Base-by-base conservation (phyloP, 768 basidiomycete species). In the Thelephora ganbajun region DNA sequence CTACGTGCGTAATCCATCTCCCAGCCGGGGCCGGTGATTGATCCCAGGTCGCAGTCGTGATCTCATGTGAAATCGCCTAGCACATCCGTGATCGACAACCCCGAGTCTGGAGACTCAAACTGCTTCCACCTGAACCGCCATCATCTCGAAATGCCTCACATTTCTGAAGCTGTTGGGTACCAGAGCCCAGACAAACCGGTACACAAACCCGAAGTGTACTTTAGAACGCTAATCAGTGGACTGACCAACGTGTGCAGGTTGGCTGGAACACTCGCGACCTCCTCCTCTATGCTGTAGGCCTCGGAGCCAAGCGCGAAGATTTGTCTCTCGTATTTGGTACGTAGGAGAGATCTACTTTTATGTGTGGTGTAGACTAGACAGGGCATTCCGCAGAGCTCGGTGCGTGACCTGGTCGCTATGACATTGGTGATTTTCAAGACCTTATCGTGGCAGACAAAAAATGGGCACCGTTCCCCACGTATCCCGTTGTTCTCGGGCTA, bases 251-350 rank as follows among this genome's bases (percentile, higher is more conserved):
- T n/a, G n/a, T n/a, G 26, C 42, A 89, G 85, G 88, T 87, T 20
- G 63, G 74, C 1, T 92, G 89, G 89, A 88, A 84, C 59, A 79
- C 80, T 63, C 76, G 87, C 45, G 89, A 92, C 63, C 65, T 90
- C 14, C 65, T 92, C 50, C 73, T 77, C 1, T 92, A 90, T 53
- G 83, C 85, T 11, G 67, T 79, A 20, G 86, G 85, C 12, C 80
- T 92, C 34, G 90, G 89, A 12, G 86, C 86, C 13, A 88, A 86
- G 63, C 69, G 69, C 35, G 71, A 83, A 44, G 87, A 91, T 47
- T 72, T 76, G 42, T 64, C 70, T 5, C 71, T 86, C 42, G 70
- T 83, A 30, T 90, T 89, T 60, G 87, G 85, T 84, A 48, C 33
- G 72, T 57, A 7, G 14, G 5, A 2, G 20, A 11, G 20, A 46